phyloP scores from a whole-genome alignment of 75 land plant genomes.

The Pinus taeda region DNA sequence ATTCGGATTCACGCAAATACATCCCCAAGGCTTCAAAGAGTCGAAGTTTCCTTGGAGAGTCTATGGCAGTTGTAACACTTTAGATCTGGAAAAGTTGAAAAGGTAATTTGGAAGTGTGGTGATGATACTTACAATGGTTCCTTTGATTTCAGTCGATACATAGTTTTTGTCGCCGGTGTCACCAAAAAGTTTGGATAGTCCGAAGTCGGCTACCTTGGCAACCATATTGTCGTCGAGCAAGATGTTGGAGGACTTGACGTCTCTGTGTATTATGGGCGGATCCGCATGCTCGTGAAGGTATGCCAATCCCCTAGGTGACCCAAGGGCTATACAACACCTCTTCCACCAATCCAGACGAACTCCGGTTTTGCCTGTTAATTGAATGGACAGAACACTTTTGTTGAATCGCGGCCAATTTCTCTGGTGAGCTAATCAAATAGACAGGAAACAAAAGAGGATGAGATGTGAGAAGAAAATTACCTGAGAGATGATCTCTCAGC shows the following conservation, averaged over 20 bases:
- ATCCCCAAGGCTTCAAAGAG: no score
- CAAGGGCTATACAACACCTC: constrained; percentile 12
- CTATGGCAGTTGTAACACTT: no score
- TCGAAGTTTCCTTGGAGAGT: no score
- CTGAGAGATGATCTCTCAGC: constrained; percentile 34
- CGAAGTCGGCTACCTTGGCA: constrained; percentile 65
- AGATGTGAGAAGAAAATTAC: neutral
- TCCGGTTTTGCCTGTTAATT: neutral
- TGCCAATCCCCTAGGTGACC: constrained; percentile 46
- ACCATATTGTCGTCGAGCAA: constrained; percentile 55
- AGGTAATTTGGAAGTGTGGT: neutral
- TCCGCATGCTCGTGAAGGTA: constrained; percentile 63
- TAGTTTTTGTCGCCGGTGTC: constrained; percentile 29
- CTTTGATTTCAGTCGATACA: constrained; percentile 78
- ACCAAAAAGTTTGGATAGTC: neutral
- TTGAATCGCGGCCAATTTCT: no score
- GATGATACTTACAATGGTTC: constrained; percentile 56
- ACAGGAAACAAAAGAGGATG: no score
- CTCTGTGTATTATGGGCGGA: constrained; percentile 66
- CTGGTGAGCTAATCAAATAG: no score
- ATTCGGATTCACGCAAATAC: no score
- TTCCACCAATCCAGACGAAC: constrained; percentile 12
- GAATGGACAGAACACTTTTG: neutral
- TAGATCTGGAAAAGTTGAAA: no score
- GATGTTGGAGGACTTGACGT: constrained; percentile 74